Evolutionary conservation across 2,329 filamentous ascomycete species (phyloP).

Genomic region (Cercospora sp.): DNA sequence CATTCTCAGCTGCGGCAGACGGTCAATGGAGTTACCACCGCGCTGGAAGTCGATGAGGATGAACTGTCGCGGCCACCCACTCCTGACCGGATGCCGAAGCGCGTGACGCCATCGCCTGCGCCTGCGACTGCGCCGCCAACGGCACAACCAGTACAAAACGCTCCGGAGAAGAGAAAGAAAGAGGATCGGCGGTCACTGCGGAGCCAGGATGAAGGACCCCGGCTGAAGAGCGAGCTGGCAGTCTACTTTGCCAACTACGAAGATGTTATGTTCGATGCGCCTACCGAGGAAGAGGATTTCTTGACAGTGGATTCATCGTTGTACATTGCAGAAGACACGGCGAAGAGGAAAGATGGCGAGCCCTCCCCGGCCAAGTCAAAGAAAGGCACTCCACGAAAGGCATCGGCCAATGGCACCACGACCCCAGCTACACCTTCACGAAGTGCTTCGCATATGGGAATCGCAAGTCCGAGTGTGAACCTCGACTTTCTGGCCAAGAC

Average conservation of each 20-base stretch:
- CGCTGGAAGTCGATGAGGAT: slow-evolving; percentile 33
- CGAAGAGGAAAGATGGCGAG: slow-evolving; percentile 18
- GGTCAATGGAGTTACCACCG: slow-evolving; percentile 45
- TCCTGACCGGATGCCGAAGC: slow-evolving; percentile 17
- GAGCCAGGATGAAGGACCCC: slow-evolving; percentile 77
- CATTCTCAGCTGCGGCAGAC: slow-evolving; percentile 46
- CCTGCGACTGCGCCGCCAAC: slow-evolving; percentile 5
- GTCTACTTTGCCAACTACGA: slow-evolving; percentile 93
- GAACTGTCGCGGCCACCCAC: slow-evolving; percentile 22
- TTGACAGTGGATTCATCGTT: slow-evolving; percentile 32
- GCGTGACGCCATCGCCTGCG: slow-evolving; percentile 20
- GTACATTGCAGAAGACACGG: slow-evolving; percentile 37
- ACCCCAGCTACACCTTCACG: slow-evolving; percentile 23
- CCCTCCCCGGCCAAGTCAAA: slow-evolving; percentile 21
- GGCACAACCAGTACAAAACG: slow-evolving; percentile 29
- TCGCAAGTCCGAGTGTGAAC: slow-evolving; percentile 26
- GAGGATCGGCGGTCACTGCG: slow-evolving; percentile 75
- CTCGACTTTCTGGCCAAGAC: slow-evolving; percentile 32
- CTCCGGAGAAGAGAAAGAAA: slow-evolving; percentile 29
- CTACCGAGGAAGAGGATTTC: slow-evolving; percentile 69
- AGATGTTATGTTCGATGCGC: slow-evolving; percentile 84
- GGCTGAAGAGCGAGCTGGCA: slow-evolving; percentile 88
- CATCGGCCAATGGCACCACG: slow-evolving; percentile 23
- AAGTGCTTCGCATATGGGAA: slow-evolving; percentile 21
- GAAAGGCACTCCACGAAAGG: slow-evolving; percentile 11